A percentile compares a stretch with the other conserved stretches of the same genome.
Conservation (phyloP, 208 protist species). For the Leptomonas pyrrhocoris region DNA sequence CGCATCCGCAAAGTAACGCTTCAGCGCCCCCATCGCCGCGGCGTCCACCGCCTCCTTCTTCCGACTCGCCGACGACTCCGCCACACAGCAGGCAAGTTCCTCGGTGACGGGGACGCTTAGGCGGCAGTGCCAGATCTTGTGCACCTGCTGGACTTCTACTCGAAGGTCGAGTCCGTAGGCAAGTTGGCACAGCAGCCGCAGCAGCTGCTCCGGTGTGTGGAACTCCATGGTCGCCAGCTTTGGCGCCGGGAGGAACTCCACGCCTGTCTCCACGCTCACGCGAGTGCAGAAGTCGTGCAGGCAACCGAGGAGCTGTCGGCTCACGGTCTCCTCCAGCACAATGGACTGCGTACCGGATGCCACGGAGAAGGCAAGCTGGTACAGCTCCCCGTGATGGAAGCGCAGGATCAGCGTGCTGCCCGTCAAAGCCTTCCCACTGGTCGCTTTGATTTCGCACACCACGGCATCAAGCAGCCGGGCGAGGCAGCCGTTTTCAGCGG, state of each 20-base stretch:
- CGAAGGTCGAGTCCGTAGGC: slow-evolving; percentile 21
- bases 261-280: slow-evolving; percentile 19
- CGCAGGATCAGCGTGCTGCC: slow-evolving; percentile 18
- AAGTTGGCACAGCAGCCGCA: slow-evolving; percentile 16
- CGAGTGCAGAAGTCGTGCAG: slow-evolving; percentile 18
- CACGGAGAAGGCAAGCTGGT: slow-evolving; percentile 21
- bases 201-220: slow-evolving; percentile 16
- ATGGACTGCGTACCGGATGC: slow-evolving; percentile 7
- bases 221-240: not conserved
- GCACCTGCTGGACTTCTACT: slow-evolving; percentile 12
- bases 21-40: slow-evolving; percentile 33
- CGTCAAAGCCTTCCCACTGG: slow-evolving; percentile 5
- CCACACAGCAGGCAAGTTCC: slow-evolving; percentile 43
- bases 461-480: slow-evolving; percentile 18
- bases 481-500: not conserved
- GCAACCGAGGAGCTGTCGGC: slow-evolving; percentile 20
- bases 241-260: slow-evolving; percentile 6
- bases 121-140: slow-evolving; percentile 58
- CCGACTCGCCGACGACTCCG: slow-evolving; percentile 20
- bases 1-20: slow-evolving; percentile 16
- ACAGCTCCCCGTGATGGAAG: slow-evolving; percentile 8
- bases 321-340: slow-evolving; percentile 26
- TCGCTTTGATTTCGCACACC: slow-evolving; percentile 26
- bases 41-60: slow-evolving; percentile 64
- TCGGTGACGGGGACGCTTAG: slow-evolving; percentile 48